Base-by-base conservation (phyloP, 768 basidiomycete genomes). In the Filobasidium floriforme region DNA sequence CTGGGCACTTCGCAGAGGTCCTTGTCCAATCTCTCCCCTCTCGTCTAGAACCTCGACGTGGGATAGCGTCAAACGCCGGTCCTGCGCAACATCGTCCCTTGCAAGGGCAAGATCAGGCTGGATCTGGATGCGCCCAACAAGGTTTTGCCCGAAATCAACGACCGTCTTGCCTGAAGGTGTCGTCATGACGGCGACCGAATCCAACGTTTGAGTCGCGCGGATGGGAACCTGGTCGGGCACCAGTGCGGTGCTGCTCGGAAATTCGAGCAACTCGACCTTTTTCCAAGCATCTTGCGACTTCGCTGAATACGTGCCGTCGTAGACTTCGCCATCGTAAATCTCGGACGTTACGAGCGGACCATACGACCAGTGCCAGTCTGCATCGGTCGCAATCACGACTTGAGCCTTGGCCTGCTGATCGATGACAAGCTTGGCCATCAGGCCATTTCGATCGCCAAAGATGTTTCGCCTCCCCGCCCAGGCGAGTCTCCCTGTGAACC, bases 401-500 rank as follows among this genome's bases (percentile, higher is more conserved):
- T 60, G 24, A 5, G 28, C 59, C 14, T 28, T 28, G 14, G 59
- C 18, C 29, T 44, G 44, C n/a, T n/a, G n/a, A n/a, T n/a, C n/a
- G n/a, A n/a, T n/a, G n/a, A n/a, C n/a, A 32, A 66, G 7, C 44
- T 43, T 24, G 1, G 57, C 57, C 59, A 66, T 60, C 41, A 60
- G 32, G 28, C 64, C 64, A 26, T 43, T 37, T 32, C 64, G 32
- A 18, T 46, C 59, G 11, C 64, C 64, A 41, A 60, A 60, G 7
- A 66, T 59, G 19, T 60, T 60, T 37, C 64, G 37, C 44, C 46
- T 41, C 29, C 64, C 64, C 0, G 18, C 29, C 18, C 59, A 60
- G 7, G 65, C 70, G 22, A 71, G 52, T 7, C 62, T 37, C 19
- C 70, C 68, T 9, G 65, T 32, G 52, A 63, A 71, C 70, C 67